Evolutionary conservation across 2,329 filamentous ascomycete species (phyloP).

Genomic region (Botrytis sinoallii): DNA sequence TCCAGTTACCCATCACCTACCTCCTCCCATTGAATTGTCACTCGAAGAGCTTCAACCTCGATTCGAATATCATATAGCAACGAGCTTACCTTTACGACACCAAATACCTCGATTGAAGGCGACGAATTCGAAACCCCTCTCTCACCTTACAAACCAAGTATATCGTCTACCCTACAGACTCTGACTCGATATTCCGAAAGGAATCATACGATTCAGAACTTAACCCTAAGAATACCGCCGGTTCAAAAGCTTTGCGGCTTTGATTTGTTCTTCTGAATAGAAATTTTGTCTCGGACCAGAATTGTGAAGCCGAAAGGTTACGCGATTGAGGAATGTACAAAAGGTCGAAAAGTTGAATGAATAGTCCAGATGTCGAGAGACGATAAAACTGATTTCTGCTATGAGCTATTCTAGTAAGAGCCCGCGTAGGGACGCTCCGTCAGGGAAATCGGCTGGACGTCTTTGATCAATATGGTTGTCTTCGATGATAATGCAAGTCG

Average conservation of each 20-base stretch:
- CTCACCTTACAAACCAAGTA: conserved; percentile 54
- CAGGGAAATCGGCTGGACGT: conserved; percentile 63
- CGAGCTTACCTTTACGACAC: conserved; percentile 29
- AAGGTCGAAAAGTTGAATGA: conserved; percentile 49
- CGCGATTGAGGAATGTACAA: conserved; percentile 51
- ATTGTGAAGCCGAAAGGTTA: conserved; percentile 40
- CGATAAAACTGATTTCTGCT: conserved; percentile 53
- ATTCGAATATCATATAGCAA: conserved; percentile 27
- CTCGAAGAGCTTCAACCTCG: conserved; percentile 24
- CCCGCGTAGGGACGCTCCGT: conserved; percentile 74
- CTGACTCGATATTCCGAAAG: conserved; percentile 68
- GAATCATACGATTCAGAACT: conserved; percentile 78
- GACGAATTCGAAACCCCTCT: conserved; percentile 43
- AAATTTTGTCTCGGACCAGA: conserved; percentile 33
- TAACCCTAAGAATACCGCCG: conserved; percentile 88
- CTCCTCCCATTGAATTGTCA: conserved; percentile 22
- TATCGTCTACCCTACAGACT: conserved; percentile 76
- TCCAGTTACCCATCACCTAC: conserved; percentile 14
- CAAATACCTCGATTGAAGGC: conserved; percentile 25
- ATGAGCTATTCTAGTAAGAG: conserved; percentile 77
- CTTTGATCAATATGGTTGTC: conserved; percentile 56
- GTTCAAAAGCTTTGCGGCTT: conserved; percentile 68
- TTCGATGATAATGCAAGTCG: conserved; percentile 46
- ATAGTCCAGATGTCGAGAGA: conserved; percentile 55
- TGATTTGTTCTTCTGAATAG: conserved; percentile 69